Percentiles rank a stretch among this genome's conserved stretches.
Evolutionary conservation across 139 green algal genomes (phyloP).

Genomic region (Coelastrella sp.): DNA sequence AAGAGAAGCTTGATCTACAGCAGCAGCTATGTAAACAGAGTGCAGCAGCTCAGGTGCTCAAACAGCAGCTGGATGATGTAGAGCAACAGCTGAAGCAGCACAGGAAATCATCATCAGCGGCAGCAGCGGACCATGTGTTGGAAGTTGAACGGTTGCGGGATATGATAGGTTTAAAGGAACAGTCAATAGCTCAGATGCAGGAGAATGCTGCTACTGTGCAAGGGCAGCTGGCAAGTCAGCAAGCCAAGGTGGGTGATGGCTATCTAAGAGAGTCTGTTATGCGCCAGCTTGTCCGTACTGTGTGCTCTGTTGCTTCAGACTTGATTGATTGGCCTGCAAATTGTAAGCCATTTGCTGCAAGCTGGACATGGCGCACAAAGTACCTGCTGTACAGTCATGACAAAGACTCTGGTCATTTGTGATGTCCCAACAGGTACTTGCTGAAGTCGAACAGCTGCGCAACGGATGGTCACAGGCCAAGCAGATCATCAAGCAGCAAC

Average conservation of each 20-base stretch:
- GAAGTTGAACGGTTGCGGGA: neutral
- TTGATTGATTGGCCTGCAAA: no score
- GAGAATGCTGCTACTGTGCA: conserved; percentile 9
- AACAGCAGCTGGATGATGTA: neutral
- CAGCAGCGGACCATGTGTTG: neutral
- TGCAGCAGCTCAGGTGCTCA: neutral
- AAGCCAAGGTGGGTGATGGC: conserved; percentile 25
- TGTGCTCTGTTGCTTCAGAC: no score
- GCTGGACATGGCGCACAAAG: no score
- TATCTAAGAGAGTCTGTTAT: no score
- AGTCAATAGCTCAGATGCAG: conserved; percentile 1
- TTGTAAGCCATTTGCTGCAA: neutral
- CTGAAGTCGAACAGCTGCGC: conserved; percentile 7
- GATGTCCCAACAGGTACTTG: conserved; percentile 16
- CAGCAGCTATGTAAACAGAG: conserved; percentile 10
- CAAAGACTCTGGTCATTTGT: no score
- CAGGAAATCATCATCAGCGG: neutral
- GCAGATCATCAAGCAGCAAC: conserved; percentile 41
- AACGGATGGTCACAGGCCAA: conserved; percentile 18
- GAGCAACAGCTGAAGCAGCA: conserved; percentile 31
- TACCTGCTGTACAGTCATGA: no score
- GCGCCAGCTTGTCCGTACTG: no score
- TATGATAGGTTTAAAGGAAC: conserved; percentile 6
- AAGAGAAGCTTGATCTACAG: neutral
- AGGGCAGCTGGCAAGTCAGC: neutral